phyloP scores from a whole-genome alignment of 176 grass and related monocot genomes.

The Aegilops longissima region DNA sequence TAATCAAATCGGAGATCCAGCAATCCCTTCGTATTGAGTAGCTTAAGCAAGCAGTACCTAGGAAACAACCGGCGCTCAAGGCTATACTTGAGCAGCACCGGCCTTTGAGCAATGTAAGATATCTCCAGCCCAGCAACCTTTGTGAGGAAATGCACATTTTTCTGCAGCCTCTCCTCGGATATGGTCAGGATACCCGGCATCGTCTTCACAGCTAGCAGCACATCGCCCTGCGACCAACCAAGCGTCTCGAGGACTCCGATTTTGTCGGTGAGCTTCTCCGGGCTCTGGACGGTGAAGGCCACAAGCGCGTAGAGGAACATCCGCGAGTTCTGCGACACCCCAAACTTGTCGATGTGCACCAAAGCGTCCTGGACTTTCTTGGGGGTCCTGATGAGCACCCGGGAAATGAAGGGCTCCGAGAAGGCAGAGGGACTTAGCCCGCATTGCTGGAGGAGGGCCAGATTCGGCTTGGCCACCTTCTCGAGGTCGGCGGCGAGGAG shows the following conservation, averaged over 20 bases:
- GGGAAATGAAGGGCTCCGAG: background rate
- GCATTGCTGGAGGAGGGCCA: constrained; percentile 24
- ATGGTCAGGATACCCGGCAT: constrained; percentile 8
- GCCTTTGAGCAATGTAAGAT: constrained; percentile 5
- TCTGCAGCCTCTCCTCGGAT: constrained; percentile 13
- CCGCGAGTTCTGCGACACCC: background rate
- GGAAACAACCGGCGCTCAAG: background rate
- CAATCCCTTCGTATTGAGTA: background rate
- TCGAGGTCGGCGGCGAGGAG: constrained; percentile 13
- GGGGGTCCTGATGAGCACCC: background rate
- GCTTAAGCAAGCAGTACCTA: background rate
- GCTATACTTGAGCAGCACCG: constrained; percentile 18
- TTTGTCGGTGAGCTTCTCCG: constrained; percentile 11
- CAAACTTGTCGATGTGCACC: background rate
- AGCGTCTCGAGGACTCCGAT: background rate
- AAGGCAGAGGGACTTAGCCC: constrained; percentile 1
- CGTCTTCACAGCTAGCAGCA: background rate
- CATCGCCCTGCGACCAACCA: background rate
- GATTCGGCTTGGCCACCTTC: constrained; percentile 33
- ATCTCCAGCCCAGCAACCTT: background rate
- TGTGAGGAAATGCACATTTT: constrained; percentile 2
- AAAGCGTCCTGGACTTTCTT: constrained; percentile 9
- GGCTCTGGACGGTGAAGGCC: background rate
- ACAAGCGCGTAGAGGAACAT: constrained; percentile 21
- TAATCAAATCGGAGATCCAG: background rate